phyloP scores from a whole-genome alignment of 805 yeast species.

The Vanderwaltozyma tropicalis region DNA sequence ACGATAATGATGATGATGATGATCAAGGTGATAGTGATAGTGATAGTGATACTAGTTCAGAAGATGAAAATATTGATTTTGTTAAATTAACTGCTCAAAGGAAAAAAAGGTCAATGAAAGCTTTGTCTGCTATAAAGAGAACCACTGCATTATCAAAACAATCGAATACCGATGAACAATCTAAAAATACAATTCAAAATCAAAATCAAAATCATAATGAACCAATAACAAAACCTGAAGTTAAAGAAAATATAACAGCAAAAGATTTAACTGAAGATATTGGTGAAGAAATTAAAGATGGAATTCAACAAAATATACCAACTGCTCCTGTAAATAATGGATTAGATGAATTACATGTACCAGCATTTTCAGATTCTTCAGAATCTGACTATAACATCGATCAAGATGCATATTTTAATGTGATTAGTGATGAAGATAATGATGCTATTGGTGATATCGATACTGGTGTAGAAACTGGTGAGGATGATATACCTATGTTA shows the following conservation, averaged over 20 bases:
- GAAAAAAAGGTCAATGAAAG: conserved; percentile 46
- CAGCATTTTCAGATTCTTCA: conserved; percentile 24
- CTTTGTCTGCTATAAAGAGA: conserved; percentile 30
- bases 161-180: conserved; percentile 27
- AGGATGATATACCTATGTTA: conserved; percentile 25
- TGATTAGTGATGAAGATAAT: conserved; percentile 22
- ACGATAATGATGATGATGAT: conserved; percentile 27
- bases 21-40: conserved; percentile 32
- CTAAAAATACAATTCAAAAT: conserved; percentile 8
- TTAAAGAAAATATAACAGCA: conserved; percentile 33
- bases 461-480: conserved; percentile 25
- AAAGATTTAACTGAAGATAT: conserved; percentile 31
- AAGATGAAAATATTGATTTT: conserved; percentile 62
- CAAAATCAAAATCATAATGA: too few species aligned
- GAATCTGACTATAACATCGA: conserved; percentile 29
- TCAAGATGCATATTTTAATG: conserved; percentile 24
- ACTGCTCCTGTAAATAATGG: conserved; percentile 6
- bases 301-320: conserved; percentile 23
- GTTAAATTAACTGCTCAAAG: conserved; percentile 61
- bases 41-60: conserved; percentile 41
- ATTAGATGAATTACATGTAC: conserved; percentile 20
- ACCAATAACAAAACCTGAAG: too few species aligned
- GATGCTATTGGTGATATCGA: conserved; percentile 20
- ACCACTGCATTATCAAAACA: conserved; percentile 3
- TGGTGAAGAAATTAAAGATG: conserved; percentile 45